These are phyloP conservation scores for Auriscalpium vulgare DNA, from an alignment of 768 basidiomycete genomes.

Conservation along the genomic window DNA sequence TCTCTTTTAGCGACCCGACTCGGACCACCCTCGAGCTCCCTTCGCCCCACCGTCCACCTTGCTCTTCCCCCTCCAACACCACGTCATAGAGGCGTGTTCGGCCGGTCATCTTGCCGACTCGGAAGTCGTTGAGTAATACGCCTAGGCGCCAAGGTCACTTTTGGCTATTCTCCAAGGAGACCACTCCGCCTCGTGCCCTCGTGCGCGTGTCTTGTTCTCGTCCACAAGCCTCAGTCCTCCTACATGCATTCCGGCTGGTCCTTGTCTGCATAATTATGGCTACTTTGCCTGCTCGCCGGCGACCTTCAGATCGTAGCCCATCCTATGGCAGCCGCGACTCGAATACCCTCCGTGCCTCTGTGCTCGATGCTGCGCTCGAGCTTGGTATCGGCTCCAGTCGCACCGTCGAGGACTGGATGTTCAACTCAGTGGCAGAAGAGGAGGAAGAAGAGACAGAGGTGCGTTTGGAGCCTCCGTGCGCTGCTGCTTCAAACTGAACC, in stretches of 20 bases:
- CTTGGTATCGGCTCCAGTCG: slow-evolving; percentile 54
- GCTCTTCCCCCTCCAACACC: no score
- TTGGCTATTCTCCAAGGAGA: no score
- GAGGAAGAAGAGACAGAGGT: slow-evolving; percentile 45
- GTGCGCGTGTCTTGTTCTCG: no score
- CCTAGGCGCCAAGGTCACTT: no score
- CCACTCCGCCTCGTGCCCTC: no score
- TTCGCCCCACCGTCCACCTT: no score
- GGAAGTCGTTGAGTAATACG: no score
- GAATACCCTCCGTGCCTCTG: slow-evolving; percentile 58
- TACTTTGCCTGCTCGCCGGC: background rate
- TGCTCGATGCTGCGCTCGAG: slow-evolving; percentile 64
- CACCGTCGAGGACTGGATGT: slow-evolving; percentile 65
- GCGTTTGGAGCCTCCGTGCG: slow-evolving; percentile 6
- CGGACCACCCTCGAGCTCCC: no score
- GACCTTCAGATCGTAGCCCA: background rate
- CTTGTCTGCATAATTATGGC: background rate
- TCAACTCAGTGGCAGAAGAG: slow-evolving; percentile 49
- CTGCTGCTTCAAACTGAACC: background rate
- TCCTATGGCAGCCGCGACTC: slow-evolving; percentile 35
- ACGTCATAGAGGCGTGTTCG: no score
- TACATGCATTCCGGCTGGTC: background rate
- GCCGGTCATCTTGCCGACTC: no score
- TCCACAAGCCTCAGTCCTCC: no score
- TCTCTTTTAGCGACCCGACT: no score